These are phyloP conservation scores for Pythium sp. DNA, from an alignment of 352 stramenopile genomes.

Conservation along the genomic window DNA sequence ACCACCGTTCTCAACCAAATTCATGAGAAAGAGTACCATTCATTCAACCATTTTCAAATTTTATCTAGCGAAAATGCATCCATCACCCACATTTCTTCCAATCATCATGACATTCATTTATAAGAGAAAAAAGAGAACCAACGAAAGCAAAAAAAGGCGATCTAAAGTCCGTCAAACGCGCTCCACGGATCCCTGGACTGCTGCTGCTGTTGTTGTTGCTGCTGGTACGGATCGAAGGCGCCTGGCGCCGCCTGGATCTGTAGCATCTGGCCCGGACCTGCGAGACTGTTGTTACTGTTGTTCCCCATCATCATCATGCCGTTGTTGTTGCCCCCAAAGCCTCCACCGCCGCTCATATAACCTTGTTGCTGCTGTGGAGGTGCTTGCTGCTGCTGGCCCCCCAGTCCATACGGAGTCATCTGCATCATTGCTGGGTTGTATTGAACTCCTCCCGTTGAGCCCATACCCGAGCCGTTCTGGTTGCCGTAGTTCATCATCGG, in stretches of 20 bases:
- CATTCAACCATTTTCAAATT: conserved; percentile 3
- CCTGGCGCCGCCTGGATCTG: conserved; percentile 59
- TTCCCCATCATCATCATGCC: conserved; percentile 24
- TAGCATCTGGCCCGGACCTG: conserved; percentile 59
- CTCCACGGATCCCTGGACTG: conserved; percentile 65
- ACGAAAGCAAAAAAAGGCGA: conserved; percentile 3
- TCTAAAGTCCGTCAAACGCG: conserved; percentile 73
- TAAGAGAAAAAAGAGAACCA: not conserved
- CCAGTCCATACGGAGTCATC: conserved; percentile 75
- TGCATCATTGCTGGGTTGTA: conserved; percentile 70
- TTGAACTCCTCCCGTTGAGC: conserved; percentile 16
- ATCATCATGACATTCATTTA: not conserved
- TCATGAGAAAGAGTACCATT: no score
- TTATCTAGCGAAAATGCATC: conserved; percentile 3
- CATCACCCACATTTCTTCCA: not conserved
- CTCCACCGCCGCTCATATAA: conserved; percentile 35
- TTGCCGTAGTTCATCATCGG: conserved; percentile 28
- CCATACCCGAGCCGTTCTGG: conserved; percentile 28
- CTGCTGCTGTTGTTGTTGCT: conserved; percentile 43
- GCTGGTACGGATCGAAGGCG: conserved; percentile 45
- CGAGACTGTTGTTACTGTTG: conserved; percentile 36
- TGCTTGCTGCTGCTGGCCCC: conserved; percentile 18
- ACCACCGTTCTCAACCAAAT: not conserved
- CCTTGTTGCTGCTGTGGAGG: conserved; percentile 38
- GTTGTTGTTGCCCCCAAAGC: conserved; percentile 29